These are phyloP conservation scores for Zasmidium angulare DNA, from an alignment of 2,329 filamentous ascomycete species.

Conservation along the genomic window DNA sequence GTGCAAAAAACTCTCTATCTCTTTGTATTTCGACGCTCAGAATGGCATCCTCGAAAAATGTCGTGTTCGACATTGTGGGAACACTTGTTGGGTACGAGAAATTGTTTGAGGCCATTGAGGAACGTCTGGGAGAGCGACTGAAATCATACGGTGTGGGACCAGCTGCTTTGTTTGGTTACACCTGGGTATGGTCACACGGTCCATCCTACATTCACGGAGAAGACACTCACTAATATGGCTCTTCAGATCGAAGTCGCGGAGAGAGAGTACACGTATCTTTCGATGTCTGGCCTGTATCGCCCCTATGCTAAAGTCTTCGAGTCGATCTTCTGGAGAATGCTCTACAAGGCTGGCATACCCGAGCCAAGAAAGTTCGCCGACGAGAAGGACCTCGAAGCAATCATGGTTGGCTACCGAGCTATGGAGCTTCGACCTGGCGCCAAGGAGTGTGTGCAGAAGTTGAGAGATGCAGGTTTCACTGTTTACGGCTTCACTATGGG, in stretches of 20 bases:
- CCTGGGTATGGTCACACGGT: conserved; percentile 34
- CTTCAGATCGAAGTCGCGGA: conserved; percentile 43
- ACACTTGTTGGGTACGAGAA: conserved; percentile 49
- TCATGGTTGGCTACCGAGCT: conserved; percentile 39
- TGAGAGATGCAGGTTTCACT: conserved; percentile 51
- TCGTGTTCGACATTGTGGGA: conserved; percentile 48
- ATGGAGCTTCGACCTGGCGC: conserved; percentile 39
- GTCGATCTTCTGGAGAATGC: conserved; percentile 51
- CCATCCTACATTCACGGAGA: too few relatives aligned
- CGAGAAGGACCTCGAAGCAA: conserved; percentile 43
- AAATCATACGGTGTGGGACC: conserved; percentile 41
- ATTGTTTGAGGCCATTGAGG: conserved; percentile 43
- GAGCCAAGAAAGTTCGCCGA: conserved; percentile 44
- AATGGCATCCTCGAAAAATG: conserved; percentile 19
- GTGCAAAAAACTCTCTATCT: too few relatives aligned
- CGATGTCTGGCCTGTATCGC: conserved; percentile 44
- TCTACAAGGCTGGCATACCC: conserved; percentile 46
- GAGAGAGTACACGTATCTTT: conserved; percentile 51
- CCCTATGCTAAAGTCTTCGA: conserved; percentile 44
- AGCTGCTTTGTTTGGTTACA: conserved; percentile 43
- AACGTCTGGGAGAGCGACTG: conserved; percentile 43
- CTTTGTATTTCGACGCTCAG: too few relatives aligned
- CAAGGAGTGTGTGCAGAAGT: conserved; percentile 43
- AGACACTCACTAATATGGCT: too few relatives aligned
- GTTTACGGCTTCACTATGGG: conserved; percentile 56